These are phyloP conservation scores for Oxyria digyna DNA, from an alignment of 148 eudicot genomes.

Conservation along the genomic window DNA sequence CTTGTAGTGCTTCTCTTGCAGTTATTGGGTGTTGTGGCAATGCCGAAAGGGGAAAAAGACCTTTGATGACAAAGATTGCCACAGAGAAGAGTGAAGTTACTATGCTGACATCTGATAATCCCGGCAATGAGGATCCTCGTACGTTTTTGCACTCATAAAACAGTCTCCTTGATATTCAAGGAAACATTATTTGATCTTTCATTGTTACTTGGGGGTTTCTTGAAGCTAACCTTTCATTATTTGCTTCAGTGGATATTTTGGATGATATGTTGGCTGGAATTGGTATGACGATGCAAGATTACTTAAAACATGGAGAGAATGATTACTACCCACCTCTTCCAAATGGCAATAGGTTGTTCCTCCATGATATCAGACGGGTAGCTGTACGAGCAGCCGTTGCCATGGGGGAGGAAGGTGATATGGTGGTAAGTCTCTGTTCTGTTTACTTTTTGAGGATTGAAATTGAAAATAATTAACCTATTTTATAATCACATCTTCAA, in stretches of 20 bases:
- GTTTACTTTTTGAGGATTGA: background rate
- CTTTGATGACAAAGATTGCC: constrained; percentile 81
- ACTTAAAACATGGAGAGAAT: constrained; percentile 83
- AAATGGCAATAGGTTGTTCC: constrained; percentile 84
- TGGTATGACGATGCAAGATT: constrained; percentile 98
- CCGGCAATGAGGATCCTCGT: constrained; percentile 92
- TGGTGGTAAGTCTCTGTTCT: constrained; percentile 61
- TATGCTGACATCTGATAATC: constrained; percentile 90
- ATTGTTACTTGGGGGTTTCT: background rate
- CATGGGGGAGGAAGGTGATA: constrained; percentile 97
- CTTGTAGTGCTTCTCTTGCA: constrained; percentile 16
- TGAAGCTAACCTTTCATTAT: constrained; percentile 3
- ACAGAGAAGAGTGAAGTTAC: constrained; percentile 96
- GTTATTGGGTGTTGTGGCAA: constrained; percentile 89
- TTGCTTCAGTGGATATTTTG: constrained; percentile 82
- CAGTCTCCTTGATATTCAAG: background rate
- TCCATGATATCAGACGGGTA: constrained; percentile 90
- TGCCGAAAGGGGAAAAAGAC: constrained; percentile 83
- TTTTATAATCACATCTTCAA: background rate
- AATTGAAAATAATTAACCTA: background rate
- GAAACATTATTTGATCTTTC: background rate
- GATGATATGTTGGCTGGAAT: constrained; percentile 96
- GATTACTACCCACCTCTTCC: constrained; percentile 96
- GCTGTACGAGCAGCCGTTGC: constrained; percentile 98
- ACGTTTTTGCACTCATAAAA: constrained; percentile 22